Evolutionary conservation across 495 filamentous ascomycete genomes (phyloP).

Genomic region (Aeminium ludgeri): DNA sequence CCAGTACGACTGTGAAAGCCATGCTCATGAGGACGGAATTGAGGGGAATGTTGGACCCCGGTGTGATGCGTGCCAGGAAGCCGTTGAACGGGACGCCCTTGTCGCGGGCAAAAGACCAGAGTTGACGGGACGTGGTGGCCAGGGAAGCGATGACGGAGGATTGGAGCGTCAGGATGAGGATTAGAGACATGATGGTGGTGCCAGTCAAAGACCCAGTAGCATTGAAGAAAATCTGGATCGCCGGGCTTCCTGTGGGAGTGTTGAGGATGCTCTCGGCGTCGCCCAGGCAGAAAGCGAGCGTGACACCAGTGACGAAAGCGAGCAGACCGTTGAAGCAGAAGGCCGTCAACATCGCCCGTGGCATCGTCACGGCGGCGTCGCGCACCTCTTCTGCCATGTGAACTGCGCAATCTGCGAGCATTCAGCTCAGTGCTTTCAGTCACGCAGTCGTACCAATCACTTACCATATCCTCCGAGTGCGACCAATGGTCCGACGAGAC

Average conservation of each 20-base stretch:
- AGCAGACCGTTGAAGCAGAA: conserved; percentile 6
- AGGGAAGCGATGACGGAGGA: conserved; percentile 1
- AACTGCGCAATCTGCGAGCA: not conserved
- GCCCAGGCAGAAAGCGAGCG: conserved; percentile 9
- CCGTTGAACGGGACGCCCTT: conserved; percentile 9
- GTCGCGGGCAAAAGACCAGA: conserved; percentile 16
- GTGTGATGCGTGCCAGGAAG: not conserved
- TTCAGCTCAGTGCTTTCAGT: too few species aligned
- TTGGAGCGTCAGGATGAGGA: conserved; percentile 3
- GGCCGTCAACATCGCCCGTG: conserved; percentile 8
- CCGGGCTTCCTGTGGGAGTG: conserved; percentile 7
- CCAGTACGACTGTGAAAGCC: conserved; percentile 1
- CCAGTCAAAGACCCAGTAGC: conserved; percentile 8
- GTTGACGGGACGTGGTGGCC: conserved; percentile 12
- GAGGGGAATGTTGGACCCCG: conserved; percentile 15
- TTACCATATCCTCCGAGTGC: too few species aligned
- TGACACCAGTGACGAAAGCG: conserved; percentile 9
- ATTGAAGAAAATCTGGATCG: conserved; percentile 16
- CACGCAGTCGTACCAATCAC: too few species aligned
- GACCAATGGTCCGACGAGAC: conserved; percentile 2
- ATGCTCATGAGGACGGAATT: conserved; percentile 6
- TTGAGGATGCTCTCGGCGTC: conserved; percentile 8
- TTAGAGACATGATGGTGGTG: conserved; percentile 6
- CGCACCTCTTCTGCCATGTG: conserved; percentile 17
- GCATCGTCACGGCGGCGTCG: conserved; percentile 5